phyloP scores from a whole-genome alignment of 352 stramenopile species.

The Globisporangium lucens region DNA sequence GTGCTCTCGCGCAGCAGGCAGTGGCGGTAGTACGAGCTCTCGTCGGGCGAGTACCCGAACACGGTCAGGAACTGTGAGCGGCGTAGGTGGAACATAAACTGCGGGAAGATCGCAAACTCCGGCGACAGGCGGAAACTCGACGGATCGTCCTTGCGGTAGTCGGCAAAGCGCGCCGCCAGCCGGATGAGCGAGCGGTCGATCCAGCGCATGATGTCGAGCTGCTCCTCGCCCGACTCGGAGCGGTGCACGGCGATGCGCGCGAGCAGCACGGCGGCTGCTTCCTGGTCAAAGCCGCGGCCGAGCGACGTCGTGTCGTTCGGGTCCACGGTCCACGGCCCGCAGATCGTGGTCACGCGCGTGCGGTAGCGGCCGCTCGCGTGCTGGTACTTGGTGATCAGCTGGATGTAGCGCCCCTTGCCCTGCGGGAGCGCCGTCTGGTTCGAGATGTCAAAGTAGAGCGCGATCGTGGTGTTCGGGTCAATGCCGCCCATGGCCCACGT shows the following conservation, averaged over 20 bases:
- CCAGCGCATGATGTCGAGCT: constrained; percentile 88
- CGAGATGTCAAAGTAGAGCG: constrained; percentile 99
- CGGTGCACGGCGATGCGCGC: constrained; percentile 87
- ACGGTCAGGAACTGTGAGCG: constrained; percentile 99
- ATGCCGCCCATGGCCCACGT: constrained; percentile 97
- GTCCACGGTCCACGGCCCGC: constrained; percentile 93
- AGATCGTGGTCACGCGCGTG: constrained; percentile 97
- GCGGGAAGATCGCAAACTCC: constrained; percentile 99
- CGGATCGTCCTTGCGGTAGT: constrained; percentile 98
- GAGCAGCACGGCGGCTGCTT: constrained; percentile 97
- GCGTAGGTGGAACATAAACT: constrained; percentile 99
- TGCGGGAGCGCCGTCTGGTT: constrained; percentile 70
- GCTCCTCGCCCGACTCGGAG: constrained; percentile 84
- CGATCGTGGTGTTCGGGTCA: constrained; percentile 97
- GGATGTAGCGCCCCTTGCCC: constrained; percentile 95
- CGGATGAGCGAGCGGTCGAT: constrained; percentile 98
- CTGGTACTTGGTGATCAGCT: constrained; percentile 99
- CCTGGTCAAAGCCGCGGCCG: constrained; percentile 98
- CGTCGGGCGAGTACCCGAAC: constrained; percentile 99
- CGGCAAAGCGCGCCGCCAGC: constrained; percentile 97
- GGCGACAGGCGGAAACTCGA: constrained; percentile 94
- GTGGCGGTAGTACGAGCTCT: constrained; percentile 97
- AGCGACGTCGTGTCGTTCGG: constrained; percentile 91
- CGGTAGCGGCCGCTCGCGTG: constrained; percentile 94
- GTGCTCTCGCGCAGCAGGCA: constrained; percentile 94